Base-by-base conservation (phyloP, 2,329 filamentous ascomycete genomes). In the Fusarium pseudonygamai region DNA sequence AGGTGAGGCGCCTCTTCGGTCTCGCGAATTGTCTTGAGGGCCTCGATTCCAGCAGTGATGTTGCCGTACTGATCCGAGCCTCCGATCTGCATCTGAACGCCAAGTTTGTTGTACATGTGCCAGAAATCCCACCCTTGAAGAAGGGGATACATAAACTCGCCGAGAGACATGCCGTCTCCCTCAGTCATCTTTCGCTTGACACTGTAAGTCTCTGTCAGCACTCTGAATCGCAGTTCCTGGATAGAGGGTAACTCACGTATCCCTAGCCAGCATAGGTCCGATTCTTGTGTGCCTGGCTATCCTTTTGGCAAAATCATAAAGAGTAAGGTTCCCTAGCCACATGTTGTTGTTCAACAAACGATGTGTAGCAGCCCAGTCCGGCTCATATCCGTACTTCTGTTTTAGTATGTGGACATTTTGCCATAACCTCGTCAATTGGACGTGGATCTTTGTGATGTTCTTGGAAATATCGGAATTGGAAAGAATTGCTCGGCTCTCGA, bases 91-190 rank as follows among this genome's bases (percentile, higher is more conserved):
- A 98, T 89, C 79, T 95, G 92, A 15, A 95, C 87, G 53, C 88
- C 88, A 30, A 87, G 86, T 52, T 89, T 87, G 69, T 77, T 81
- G 82, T 93, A 97, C 84, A 98, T 88, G 75, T 93, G 88, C 93
- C 94, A 98, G 90, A 95, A 99, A 81, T 99, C 96, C 93, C 95
- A 98, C 28, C 93, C 95, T 81, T 99, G 96, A 77, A 98, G 90
- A 22, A 99, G 84, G 3, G 97, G 96, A 79, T 99, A 99, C 46
- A 91, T 89, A 82, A 99, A 97, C 80, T 99, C 96, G 40, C 94
- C 92, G 77, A 97, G 93, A 1, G 95, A 97, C 92, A 99, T 96
- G 76, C 96, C 97, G 72, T 96, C 93, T 42, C 94, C 94, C 60
- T 91, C 91, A n/a, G 89, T 88, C 86, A 98, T 88, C 79, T 95